phyloP scores from a whole-genome alignment of 805 yeast species.

The Cyberlindnera suaveolens region DNA sequence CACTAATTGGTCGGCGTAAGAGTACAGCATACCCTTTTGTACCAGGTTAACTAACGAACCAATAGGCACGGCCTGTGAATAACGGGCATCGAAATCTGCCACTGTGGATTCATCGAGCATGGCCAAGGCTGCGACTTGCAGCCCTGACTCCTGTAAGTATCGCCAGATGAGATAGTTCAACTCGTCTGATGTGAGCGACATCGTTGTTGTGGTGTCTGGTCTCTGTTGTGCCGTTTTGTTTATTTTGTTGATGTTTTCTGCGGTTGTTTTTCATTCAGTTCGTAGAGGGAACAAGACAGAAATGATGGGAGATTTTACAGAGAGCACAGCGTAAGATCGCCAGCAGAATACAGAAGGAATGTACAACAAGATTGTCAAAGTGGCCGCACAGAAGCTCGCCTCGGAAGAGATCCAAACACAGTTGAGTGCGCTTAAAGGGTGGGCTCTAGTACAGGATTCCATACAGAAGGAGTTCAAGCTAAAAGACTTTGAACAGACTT shows the following conservation, averaged over 20 bases:
- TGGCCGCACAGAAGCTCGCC: constrained; percentile 25
- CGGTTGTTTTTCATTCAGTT: too few species aligned
- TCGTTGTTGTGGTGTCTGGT: constrained; percentile 20
- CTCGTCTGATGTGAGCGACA: constrained; percentile 81
- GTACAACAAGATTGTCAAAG: constrained; percentile 33
- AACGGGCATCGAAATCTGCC: constrained; percentile 45
- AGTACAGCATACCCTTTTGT: constrained; percentile 78
- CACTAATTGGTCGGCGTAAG: constrained; percentile 60
- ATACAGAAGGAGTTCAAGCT: constrained; percentile 36
- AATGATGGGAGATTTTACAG: too few species aligned
- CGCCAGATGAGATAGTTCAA: constrained; percentile 91
- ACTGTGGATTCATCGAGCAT: constrained; percentile 69
- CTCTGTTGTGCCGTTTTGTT: background rate
- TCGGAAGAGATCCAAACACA: constrained; percentile 17
- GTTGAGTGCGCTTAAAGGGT: constrained; percentile 18
- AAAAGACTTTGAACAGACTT: constrained; percentile 51
- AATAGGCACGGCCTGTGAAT: constrained; percentile 51
- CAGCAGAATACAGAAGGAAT: constrained; percentile 12
- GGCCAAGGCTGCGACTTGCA: constrained; percentile 71
- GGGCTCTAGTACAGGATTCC: constrained; percentile 17
- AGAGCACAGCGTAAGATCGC: too few species aligned
- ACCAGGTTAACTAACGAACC: constrained; percentile 79
- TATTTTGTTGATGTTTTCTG: background rate
- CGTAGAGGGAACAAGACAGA: too few species aligned
- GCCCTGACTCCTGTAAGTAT: constrained; percentile 81